Evolutionary conservation across 1,284 basidiomycete genomes (phyloP).

Genomic region (Flammula alnicola): DNA sequence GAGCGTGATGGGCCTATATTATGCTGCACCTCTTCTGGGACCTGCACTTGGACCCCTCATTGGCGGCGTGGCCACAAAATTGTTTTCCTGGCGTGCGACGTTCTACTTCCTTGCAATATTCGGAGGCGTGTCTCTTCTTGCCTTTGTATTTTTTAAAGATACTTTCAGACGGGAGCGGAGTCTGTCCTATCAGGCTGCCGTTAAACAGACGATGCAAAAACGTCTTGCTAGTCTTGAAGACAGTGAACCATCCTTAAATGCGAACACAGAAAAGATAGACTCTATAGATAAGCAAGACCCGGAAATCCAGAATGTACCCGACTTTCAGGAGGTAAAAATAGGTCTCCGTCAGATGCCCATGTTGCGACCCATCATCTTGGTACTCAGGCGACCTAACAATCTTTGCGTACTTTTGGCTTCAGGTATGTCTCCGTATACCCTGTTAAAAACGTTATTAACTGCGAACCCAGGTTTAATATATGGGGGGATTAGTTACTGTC

Average conservation of each 20-base stretch:
- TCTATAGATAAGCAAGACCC: background rate
- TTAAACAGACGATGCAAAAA: constrained; percentile 32
- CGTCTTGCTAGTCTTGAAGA: background rate
- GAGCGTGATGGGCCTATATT: constrained; percentile 77
- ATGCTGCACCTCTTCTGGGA: constrained; percentile 63
- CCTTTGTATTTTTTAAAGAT: constrained; percentile 78
- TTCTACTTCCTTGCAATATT: constrained; percentile 82
- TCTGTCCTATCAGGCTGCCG: constrained; percentile 70
- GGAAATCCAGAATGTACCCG: background rate
- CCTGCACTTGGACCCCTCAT: constrained; percentile 69
- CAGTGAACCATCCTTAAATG: background rate
- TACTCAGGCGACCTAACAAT: constrained; percentile 70
- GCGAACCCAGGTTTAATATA: constrained; percentile 61
- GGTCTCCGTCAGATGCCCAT: constrained; percentile 11
- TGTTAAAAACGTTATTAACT: constrained; percentile 2
- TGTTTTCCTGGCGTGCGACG: constrained; percentile 75
- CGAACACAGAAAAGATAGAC: background rate
- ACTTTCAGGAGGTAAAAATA: background rate
- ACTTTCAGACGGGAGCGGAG: constrained; percentile 84
- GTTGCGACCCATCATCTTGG: constrained; percentile 56
- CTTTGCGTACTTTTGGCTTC: constrained; percentile 68
- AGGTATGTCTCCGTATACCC: constrained; percentile 46
- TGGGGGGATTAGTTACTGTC: constrained; percentile 64
- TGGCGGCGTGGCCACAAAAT: constrained; percentile 70
- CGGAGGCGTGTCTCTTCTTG: constrained; percentile 55